Evolutionary conservation across 1,284 basidiomycete genomes (phyloP).

Genomic region (Xerocomus nothofagi): DNA sequence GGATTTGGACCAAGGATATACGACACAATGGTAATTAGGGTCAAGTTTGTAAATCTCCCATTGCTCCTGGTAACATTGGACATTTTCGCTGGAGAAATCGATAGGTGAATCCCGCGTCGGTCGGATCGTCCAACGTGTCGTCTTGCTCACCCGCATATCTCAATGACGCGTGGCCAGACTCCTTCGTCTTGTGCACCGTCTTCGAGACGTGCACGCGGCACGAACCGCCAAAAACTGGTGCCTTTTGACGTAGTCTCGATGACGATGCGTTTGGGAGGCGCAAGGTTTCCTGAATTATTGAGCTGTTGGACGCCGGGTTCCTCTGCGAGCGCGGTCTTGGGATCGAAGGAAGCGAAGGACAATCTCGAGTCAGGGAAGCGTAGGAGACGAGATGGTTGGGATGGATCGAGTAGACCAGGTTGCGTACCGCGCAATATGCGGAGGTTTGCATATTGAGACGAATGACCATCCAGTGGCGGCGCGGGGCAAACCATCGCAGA

Average conservation of each 20-base stretch:
- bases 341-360: conserved; percentile 68
- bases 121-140: conserved; percentile 2
- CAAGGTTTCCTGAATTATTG: conserved; percentile 46
- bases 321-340: conserved; percentile 55
- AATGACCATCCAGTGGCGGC: conserved; percentile 6
- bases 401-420: conserved; percentile 61
- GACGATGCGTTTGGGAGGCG: conserved; percentile 66
- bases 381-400: conserved; percentile 58
- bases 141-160: conserved; percentile 63
- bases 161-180: conserved; percentile 61
- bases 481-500: conserved; percentile 15
- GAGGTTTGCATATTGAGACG: conserved; percentile 11
- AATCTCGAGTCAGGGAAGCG: conserved; percentile 54
- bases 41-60: conserved; percentile 84
- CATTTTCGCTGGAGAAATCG: conserved; percentile 42
- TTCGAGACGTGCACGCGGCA: conserved; percentile 62
- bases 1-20: conserved; percentile 46
- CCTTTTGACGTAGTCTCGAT: conserved; percentile 59
- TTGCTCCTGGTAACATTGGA: conserved; percentile 64
- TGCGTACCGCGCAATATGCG: conserved; percentile 30
- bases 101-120: conserved; percentile 11
- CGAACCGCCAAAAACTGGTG: conserved; percentile 66
- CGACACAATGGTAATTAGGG: conserved; percentile 61
- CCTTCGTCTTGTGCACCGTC: conserved; percentile 63
- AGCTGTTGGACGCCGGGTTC: conserved; percentile 39